A percentile compares a stretch with the other conserved stretches of the same genome.
These are phyloP conservation scores for Trichomonas tenax DNA, from an alignment of 208 protist species.

Conservation along the genomic window DNA sequence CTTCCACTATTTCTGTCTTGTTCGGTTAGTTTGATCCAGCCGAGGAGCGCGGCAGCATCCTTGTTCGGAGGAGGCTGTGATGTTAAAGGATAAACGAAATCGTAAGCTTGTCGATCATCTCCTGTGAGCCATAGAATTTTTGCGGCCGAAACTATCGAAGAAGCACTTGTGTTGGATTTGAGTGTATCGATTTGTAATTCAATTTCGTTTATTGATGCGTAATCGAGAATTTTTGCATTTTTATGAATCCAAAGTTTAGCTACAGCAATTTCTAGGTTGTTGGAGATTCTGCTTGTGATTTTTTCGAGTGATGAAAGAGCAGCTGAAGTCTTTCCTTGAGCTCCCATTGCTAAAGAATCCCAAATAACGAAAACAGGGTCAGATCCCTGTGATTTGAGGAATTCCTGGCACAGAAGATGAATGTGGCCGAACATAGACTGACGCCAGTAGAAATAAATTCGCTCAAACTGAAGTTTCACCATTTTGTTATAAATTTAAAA, in stretches of 20 bases:
- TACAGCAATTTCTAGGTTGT: neutral
- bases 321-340: slow-evolving; percentile 2
- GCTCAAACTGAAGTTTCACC: neutral
- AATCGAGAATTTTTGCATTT: neutral
- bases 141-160: neutral
- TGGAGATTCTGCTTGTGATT: neutral
- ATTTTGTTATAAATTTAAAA: neutral
- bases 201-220: neutral
- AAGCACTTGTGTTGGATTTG: neutral
- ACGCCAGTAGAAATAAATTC: neutral
- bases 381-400: neutral
- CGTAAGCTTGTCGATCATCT: neutral
- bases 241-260: slow-evolving; percentile 14
- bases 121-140: neutral
- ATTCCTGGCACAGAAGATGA: neutral
- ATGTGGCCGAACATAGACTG: neutral
- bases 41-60: neutral
- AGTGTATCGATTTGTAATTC: neutral
- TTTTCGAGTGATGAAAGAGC: neutral
- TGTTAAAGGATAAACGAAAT: neutral
- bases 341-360: neutral
- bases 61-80: neutral
- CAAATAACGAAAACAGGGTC: neutral
- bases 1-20: neutral
- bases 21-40: neutral